These are phyloP conservation scores for Neurospora sp. DNA, from an alignment of 495 filamentous ascomycete genomes.

Conservation along the genomic window DNA sequence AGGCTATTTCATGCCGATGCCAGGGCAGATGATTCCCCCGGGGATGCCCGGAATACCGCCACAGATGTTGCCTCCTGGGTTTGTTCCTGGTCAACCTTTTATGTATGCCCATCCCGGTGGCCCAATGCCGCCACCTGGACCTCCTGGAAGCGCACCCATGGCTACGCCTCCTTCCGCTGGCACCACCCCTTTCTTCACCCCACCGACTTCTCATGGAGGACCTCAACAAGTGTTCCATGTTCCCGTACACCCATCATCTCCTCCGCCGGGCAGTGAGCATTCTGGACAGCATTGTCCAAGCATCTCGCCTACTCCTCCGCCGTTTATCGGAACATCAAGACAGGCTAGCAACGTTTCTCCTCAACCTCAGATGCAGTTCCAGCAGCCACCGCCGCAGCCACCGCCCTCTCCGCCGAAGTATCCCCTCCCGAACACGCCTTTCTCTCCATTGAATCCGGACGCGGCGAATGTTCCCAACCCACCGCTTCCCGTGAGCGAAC, in stretches of 20 bases:
- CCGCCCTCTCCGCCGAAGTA: background rate
- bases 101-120: background rate
- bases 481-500: background rate
- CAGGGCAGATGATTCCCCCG: background rate
- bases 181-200: background rate
- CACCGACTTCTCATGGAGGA: background rate
- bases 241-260: background rate
- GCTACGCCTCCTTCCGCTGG: background rate
- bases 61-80: background rate
- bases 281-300: background rate
- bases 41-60: constrained; percentile 1
- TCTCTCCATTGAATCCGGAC: constrained; percentile 12
- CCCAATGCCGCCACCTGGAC: background rate
- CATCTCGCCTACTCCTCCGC: background rate
- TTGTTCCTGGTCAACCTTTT: constrained; percentile 2
- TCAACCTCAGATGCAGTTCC: background rate
- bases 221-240: background rate
- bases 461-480: constrained; percentile 3
- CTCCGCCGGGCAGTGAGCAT: background rate
- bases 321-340: background rate
- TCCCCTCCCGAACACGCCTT: constrained; percentile 8
- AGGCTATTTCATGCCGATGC: background rate
- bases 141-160: background rate
- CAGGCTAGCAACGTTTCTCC: background rate
- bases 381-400: background rate